A percentile compares a stretch with the other conserved stretches of the same genome.
phyloP scores from a whole-genome alignment of 2,329 filamentous ascomycete species.

The Aschersonia sp. region DNA sequence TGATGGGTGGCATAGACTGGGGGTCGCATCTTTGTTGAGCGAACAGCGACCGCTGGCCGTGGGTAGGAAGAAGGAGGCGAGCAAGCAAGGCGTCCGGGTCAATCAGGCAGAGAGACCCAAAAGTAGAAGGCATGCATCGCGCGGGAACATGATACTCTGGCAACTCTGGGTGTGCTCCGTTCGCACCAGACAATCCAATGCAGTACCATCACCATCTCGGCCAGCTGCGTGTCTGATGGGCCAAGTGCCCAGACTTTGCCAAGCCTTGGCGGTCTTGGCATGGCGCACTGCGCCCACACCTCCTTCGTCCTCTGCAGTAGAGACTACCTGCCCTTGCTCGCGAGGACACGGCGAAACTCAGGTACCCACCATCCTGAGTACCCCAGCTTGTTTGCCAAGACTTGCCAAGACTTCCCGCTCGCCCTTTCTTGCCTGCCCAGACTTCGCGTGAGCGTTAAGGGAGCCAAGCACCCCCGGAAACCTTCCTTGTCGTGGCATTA shows the following conservation, averaged over 20 bases:
- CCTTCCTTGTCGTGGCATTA: conserved; percentile 1
- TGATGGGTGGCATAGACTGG: background rate
- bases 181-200: background rate
- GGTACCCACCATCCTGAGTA: conserved; percentile 7
- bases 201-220: conserved; percentile 1
- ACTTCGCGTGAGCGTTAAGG: conserved; percentile 20
- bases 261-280: conserved; percentile 24
- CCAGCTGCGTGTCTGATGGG: conserved; percentile 8
- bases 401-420: conserved; percentile 23
- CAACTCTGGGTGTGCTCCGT: background rate
- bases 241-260: conserved; percentile 21
- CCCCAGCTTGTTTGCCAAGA: conserved; percentile 8
- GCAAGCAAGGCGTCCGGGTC: background rate
- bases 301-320: conserved; percentile 5
- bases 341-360: accelerated
- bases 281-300: conserved; percentile 12
- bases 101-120: background rate
- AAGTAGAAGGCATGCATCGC: background rate
- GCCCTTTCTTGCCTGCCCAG: conserved; percentile 20
- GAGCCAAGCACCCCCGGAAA: conserved; percentile 15
- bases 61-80: background rate
- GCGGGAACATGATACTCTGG: background rate
- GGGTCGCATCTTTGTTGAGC: background rate
- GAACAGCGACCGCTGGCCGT: background rate
- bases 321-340: background rate